Base-by-base conservation (phyloP, 345 rosid species). In the Sisymbrium altissimum region DNA sequence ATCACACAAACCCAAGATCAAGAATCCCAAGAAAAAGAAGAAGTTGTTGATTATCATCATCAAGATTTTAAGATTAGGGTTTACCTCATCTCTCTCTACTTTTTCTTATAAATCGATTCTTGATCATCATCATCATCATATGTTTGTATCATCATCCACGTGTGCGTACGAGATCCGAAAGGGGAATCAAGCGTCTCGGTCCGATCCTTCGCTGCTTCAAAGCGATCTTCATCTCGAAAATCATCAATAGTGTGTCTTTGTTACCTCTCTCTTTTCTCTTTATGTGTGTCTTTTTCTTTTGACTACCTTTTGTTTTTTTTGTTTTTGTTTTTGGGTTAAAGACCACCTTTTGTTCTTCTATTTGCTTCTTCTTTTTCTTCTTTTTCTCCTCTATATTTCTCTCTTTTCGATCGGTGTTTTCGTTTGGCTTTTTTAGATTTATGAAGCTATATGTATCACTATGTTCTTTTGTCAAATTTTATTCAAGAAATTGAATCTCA, bases 181-280 rank as follows among this genome's bases (percentile, higher is more conserved):
- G 80, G 80, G 80, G 80, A 77, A 77, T 77, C 80, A 77, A 77
- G 80, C 76, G 72, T 77, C 76, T 77, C 80, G 80, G 80, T 77
- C 80, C 80, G 80, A 77, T 71, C 76, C 40, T 71, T 71, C 72
- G 75, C 62, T 71, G 25, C 43, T 57, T 63, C 44, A 29, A 63
- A 70, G 66, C 80, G 45, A 70, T 64, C 66, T 54, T 64, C 57
- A 54, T 68, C 58, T 75, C 12, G 33, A 49, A 48, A 6, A 38
- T 59, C 68, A 48, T 52, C 63, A 38, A 48, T 32, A 67, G 60
- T 63, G 48, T 76, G 32, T 70, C 29, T 70, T 48, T 56, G 18
- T 54, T 44, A 61, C 50, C 38, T 67, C 32, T 60, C 19, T 57
- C 19, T 57, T 0, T 56, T 38, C 9, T 56, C 36, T 54, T 43